A percentile compares a stretch with the other conserved stretches of the same genome.
Evolutionary conservation across 768 basidiomycete genomes (phyloP).

Genomic region (Psilocybe cubensis): DNA sequence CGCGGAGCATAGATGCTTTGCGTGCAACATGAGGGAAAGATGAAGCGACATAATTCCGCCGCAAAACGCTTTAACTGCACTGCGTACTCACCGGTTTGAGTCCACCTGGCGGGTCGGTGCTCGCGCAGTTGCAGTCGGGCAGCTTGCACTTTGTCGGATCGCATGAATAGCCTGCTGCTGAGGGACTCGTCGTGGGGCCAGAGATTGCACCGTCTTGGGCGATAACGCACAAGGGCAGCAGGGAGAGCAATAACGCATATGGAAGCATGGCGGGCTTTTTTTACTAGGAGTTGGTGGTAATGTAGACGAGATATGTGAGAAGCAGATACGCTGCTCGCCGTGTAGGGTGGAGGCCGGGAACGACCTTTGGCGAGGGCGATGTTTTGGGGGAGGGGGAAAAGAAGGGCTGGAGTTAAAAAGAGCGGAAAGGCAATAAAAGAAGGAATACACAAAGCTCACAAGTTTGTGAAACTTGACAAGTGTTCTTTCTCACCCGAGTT

Average conservation of each 20-base stretch:
- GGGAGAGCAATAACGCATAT: constrained; percentile 26
- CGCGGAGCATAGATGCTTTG: no score
- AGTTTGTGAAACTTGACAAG: constrained; percentile 9
- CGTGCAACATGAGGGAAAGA: no score
- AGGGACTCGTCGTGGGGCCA: constrained; percentile 54
- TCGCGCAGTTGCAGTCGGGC: constrained; percentile 75
- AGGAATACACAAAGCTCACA: constrained; percentile 3
- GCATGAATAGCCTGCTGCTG: constrained; percentile 72
- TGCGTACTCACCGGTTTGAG: constrained; percentile 58
- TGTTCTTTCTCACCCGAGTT: constrained; percentile 4
- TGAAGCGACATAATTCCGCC: background rate
- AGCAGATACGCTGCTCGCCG: background rate
- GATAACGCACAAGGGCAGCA: constrained; percentile 38
- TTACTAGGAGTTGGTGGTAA: background rate
- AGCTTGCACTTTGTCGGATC: constrained; percentile 66
- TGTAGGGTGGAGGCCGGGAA: background rate
- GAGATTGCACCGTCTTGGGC: constrained; percentile 58
- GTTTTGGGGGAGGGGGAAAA: background rate
- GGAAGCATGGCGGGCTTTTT: constrained; percentile 19
- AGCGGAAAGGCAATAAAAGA: constrained; percentile 2
- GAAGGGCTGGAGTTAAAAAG: background rate
- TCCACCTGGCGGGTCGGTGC: constrained; percentile 73
- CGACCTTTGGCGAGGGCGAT: background rate
- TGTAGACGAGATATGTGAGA: background rate
- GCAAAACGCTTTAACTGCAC: background rate